Conservation (phyloP, 1,284 basidiomycete genomes). For the Ustilago bromivora region DNA sequence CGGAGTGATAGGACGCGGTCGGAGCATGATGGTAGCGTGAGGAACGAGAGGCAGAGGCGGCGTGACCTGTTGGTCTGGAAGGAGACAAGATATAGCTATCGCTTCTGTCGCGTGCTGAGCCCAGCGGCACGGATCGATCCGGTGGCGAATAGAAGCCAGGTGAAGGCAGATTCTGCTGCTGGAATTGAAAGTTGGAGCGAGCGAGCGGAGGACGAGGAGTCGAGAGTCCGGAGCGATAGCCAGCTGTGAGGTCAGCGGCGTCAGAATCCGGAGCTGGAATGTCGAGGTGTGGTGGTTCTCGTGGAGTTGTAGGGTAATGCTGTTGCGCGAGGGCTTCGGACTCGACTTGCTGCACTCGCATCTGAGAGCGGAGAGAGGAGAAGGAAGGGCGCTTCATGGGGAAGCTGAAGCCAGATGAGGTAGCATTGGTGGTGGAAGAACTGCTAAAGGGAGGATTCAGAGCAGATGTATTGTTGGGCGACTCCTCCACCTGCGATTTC, state of each 20-base stretch:
- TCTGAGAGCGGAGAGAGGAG: constrained; percentile 32
- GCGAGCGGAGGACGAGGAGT: constrained; percentile 36
- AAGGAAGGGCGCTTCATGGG: constrained; percentile 31
- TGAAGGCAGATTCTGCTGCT: constrained; percentile 28
- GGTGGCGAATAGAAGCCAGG: constrained; percentile 38
- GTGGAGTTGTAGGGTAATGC: constrained; percentile 32
- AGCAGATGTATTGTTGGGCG: constrained; percentile 13
- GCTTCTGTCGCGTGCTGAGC: constrained; percentile 20
- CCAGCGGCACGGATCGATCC: constrained; percentile 18
- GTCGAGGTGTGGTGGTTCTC: constrained; percentile 34
- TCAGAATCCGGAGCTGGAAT: constrained; percentile 33
- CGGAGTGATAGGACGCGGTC: constrained; percentile 42
- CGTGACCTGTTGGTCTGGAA: constrained; percentile 26
- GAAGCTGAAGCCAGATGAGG: constrained; percentile 38
- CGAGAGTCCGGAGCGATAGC: constrained; percentile 41
- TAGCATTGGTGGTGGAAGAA: constrained; percentile 1
- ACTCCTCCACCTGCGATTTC: constrained; percentile 16
- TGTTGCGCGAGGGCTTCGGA: constrained; percentile 18
- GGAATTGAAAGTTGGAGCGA: constrained; percentile 17
- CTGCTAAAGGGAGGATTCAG: constrained; percentile 19
- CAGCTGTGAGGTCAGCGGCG: constrained; percentile 45
- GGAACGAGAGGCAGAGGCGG: constrained; percentile 29
- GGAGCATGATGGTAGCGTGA: constrained; percentile 45
- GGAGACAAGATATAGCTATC: constrained; percentile 42
- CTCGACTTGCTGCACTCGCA: constrained; percentile 28